A percentile compares a stretch with the other conserved stretches of the same genome.
phyloP scores from a whole-genome alignment of 2,329 filamentous ascomycete species.

The Aureobasidium lini region DNA sequence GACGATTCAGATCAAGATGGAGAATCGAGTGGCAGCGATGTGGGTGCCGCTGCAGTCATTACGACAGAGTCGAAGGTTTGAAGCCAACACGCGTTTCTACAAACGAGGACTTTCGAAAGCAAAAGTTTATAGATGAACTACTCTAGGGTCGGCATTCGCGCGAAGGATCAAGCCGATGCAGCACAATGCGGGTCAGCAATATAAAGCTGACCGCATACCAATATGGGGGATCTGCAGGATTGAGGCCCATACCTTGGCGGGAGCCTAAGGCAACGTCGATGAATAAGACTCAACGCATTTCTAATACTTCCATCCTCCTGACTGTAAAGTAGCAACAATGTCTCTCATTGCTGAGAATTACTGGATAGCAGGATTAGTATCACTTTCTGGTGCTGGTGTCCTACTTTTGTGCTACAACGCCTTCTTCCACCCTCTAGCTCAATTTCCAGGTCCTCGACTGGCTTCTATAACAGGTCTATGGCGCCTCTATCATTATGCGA shows the following conservation, averaged over 20 bases:
- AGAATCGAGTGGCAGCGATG: not conserved
- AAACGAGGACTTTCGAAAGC: no score
- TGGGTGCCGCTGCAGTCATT: slow-evolving; percentile 10
- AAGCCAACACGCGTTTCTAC: no score
- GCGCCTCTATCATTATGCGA: not conserved
- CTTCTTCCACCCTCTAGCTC: slow-evolving; percentile 12
- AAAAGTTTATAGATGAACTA: not conserved
- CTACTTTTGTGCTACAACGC: slow-evolving; percentile 1
- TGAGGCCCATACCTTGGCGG: no score
- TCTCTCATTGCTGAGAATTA: not conserved
- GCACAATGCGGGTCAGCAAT: not conserved
- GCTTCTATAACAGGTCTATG: slow-evolving; percentile 4
- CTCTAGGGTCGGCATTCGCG: not conserved
- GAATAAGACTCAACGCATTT: no score
- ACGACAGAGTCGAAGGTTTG: not conserved
- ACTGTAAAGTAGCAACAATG: not conserved
- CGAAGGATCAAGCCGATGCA: not conserved
- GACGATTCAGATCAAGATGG: not conserved
- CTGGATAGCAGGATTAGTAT: not conserved
- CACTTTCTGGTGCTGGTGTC: not conserved
- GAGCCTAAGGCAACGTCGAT: no score
- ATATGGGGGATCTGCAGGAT: not conserved
- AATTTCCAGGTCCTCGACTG: slow-evolving; percentile 11
- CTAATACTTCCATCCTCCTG: not conserved
- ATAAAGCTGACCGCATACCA: not conserved